Percentiles rank a stretch among this genome's conserved stretches.
Evolutionary conservation across 495 filamentous ascomycete species (phyloP).

Genomic region (Sphaerosporella brunnea): DNA sequence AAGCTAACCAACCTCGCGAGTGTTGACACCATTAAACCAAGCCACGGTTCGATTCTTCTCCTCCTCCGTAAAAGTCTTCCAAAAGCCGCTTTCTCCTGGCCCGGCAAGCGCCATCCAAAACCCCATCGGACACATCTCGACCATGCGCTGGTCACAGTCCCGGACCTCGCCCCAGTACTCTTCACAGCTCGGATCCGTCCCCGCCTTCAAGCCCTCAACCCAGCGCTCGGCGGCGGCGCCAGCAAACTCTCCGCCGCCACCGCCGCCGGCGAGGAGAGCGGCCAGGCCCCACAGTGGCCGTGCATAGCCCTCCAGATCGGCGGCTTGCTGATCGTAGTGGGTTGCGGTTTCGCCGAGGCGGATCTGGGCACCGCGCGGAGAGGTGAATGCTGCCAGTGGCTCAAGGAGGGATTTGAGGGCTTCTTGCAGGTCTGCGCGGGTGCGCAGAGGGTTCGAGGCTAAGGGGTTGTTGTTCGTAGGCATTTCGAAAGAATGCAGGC

Average conservation of each 20-base stretch:
- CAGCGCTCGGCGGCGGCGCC: slow-evolving; percentile 45
- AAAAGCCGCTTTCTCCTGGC: slow-evolving; percentile 32
- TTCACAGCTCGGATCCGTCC: slow-evolving; percentile 43
- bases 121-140: slow-evolving; percentile 61
- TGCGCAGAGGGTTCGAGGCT: background rate
- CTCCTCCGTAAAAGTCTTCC: slow-evolving; percentile 42
- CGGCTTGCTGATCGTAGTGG: slow-evolving; percentile 55
- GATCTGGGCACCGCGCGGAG: slow-evolving; percentile 38
- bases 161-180: slow-evolving; percentile 61
- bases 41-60: slow-evolving; percentile 43
- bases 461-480: too few species aligned
- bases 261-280: slow-evolving; percentile 46
- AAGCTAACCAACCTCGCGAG: slow-evolving; percentile 37
- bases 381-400: slow-evolving; percentile 47
- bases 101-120: slow-evolving; percentile 15
- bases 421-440: slow-evolving; percentile 31
- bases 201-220: slow-evolving; percentile 47
- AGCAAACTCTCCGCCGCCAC: slow-evolving; percentile 44
- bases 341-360: slow-evolving; percentile 48
- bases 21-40: slow-evolving; percentile 59
- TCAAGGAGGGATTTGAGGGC: slow-evolving; percentile 43
- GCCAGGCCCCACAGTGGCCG: slow-evolving; percentile 60
- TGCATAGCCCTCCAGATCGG: slow-evolving; percentile 58
- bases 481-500: too few species aligned
- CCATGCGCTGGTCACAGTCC: slow-evolving; percentile 67